A percentile compares a stretch with the other conserved stretches of the same genome.
phyloP scores from a whole-genome alignment of 495 filamentous ascomycete genomes.

The Schizothecium vesticola region DNA sequence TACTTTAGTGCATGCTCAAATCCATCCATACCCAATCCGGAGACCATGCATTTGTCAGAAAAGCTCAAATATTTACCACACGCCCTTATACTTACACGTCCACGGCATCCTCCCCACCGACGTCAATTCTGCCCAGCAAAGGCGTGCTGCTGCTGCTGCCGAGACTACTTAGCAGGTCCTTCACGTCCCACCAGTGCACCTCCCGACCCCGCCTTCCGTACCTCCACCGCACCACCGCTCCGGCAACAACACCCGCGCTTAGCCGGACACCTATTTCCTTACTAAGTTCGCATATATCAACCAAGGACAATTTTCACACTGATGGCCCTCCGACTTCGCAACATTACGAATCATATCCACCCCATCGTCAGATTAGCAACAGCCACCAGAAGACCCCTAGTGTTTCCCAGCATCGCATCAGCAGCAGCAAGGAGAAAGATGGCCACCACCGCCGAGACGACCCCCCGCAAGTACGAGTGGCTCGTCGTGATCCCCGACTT shows the following conservation, averaged over 20 bases:
- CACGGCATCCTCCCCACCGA: background rate
- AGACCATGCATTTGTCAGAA: background rate
- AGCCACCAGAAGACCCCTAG: background rate
- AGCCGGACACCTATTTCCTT: background rate
- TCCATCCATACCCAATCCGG: background rate
- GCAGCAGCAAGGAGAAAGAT: slow-evolving; percentile 28
- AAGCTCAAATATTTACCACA: background rate
- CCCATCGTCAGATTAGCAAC: background rate
- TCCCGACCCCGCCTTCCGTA: background rate
- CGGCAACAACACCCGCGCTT: background rate
- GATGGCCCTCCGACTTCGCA: background rate
- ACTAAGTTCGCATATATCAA: background rate
- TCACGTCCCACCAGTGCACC: background rate
- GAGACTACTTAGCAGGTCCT: background rate
- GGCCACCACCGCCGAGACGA: slow-evolving; percentile 22
- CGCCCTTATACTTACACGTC: background rate
- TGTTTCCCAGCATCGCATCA: background rate
- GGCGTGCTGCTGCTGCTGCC: background rate
- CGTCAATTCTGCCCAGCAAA: background rate
- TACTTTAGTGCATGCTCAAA: background rate
- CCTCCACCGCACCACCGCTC: background rate
- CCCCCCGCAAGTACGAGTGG: slow-evolving; percentile 62
- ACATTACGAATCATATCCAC: background rate
- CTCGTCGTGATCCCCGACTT: slow-evolving; percentile 80
- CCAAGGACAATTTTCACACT: background rate